Percentiles rank a stretch among this genome's conserved stretches.
Evolutionary conservation across 2,329 filamentous ascomycete species (phyloP).

Genomic region (Thermomyces lanuginosus): DNA sequence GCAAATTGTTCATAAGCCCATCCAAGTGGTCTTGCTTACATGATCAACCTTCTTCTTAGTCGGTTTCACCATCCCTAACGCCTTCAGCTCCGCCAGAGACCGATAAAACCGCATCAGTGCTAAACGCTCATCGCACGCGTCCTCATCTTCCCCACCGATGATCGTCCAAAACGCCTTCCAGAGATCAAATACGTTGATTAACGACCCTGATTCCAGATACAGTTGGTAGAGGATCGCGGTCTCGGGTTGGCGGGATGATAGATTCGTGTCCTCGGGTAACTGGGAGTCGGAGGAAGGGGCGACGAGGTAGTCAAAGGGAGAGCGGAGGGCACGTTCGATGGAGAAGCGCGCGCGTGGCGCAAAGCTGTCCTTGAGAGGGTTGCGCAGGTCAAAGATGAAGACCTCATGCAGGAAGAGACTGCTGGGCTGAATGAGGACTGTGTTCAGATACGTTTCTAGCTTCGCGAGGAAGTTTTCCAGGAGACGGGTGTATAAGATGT

Average conservation of each 20-base stretch:
- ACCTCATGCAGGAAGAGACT: slow-evolving; percentile 40
- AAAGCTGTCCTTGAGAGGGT: slow-evolving; percentile 41
- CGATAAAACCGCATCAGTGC: slow-evolving; percentile 64
- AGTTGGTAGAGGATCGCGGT: slow-evolving; percentile 46
- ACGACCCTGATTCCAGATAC: slow-evolving; percentile 44
- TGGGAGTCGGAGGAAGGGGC: slow-evolving; percentile 26
- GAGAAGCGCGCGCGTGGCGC: slow-evolving; percentile 41
- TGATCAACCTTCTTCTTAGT: slow-evolving; percentile 90
- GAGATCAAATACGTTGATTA: slow-evolving; percentile 46
- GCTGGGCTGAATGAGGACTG: slow-evolving; percentile 33
- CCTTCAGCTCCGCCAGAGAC: slow-evolving; percentile 66
- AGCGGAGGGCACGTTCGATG: slow-evolving; percentile 42
- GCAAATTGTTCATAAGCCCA: slow-evolving; percentile 35
- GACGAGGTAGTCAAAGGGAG: slow-evolving; percentile 44
- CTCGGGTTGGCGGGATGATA: slow-evolving; percentile 39
- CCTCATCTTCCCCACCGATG: slow-evolving; percentile 20
- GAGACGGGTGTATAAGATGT: slow-evolving; percentile 39
- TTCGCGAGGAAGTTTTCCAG: slow-evolving; percentile 32
- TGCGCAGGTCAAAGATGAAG: slow-evolving; percentile 41
- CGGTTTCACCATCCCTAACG: slow-evolving; percentile 71
- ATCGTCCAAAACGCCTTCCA: slow-evolving; percentile 46
- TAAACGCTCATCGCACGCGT: slow-evolving; percentile 16
- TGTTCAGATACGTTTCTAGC: slow-evolving; percentile 31
- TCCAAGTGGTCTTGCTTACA: slow-evolving; percentile 66
- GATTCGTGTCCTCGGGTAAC: slow-evolving; percentile 11